A percentile compares a stretch with the other conserved stretches of the same genome.
Evolutionary conservation across 1,139 yeast genomes (phyloP).

Genomic region (Saccharomyces hybrid): DNA sequence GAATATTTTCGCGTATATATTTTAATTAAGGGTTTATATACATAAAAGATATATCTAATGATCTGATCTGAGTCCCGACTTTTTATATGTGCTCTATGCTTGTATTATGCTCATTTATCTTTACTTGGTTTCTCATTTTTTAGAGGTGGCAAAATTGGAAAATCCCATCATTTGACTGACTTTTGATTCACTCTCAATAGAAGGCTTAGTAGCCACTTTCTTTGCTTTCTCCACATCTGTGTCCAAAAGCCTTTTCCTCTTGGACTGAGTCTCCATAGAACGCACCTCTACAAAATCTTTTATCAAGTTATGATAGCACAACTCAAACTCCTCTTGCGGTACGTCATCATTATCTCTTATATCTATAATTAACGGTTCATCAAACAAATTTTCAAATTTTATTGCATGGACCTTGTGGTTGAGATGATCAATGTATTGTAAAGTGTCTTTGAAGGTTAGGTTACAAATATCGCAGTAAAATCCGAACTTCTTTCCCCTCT

Average conservation of each 20-base stretch:
- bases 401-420: conserved; percentile 58
- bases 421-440: conserved; percentile 76
- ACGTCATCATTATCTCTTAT: conserved; percentile 33
- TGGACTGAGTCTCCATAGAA: conserved; percentile 2
- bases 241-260: conserved; percentile 22
- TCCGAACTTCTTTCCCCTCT: conserved; percentile 63
- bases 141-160: conserved; percentile 38
- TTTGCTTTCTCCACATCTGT: conserved; percentile 23
- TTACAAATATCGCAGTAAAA: conserved; percentile 78
- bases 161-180: conserved; percentile 51
- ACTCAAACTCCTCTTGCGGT: conserved; percentile 33
- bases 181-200: neutral
- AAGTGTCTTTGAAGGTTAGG: conserved; percentile 70
- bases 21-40: conserved; percentile 2
- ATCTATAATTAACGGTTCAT: conserved; percentile 24
- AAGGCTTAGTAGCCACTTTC: neutral
- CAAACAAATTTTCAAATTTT: conserved; percentile 33
- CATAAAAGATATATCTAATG: conserved; percentile 3
- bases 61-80: neutral
- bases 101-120: neutral
- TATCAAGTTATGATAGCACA: conserved; percentile 21
- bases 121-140: conserved; percentile 18
- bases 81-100: conserved; percentile 1
- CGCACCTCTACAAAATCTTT: conserved; percentile 19
- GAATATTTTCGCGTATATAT: conserved; percentile 1